Conservation (phyloP, 2,329 filamentous ascomycete genomes). For the Botrytis fabae region DNA sequence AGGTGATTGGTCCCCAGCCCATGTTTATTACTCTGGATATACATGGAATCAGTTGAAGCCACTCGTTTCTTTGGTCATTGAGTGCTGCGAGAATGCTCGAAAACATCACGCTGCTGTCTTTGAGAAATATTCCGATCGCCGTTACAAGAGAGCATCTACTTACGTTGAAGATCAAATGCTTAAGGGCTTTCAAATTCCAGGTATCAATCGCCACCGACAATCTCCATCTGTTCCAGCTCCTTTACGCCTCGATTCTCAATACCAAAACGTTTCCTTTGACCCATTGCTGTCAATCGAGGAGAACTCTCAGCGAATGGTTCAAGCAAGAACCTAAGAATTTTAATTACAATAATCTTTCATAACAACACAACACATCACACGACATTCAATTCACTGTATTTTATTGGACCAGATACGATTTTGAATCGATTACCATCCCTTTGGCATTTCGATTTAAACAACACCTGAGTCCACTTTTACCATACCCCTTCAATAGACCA, state of each 20-base stretch:
- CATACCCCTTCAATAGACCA: slow-evolving; percentile 31
- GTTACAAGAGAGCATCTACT: slow-evolving; percentile 80
- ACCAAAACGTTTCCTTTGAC: slow-evolving; percentile 13
- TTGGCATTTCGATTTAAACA: slow-evolving; percentile 32
- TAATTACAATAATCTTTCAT: not conserved
- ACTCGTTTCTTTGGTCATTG: slow-evolving; percentile 74
- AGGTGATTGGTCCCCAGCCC: slow-evolving; percentile 82
- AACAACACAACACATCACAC: slow-evolving; percentile 17
- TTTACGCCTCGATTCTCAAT: slow-evolving; percentile 2
- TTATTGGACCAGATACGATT: slow-evolving; percentile 38
- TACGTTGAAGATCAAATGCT: slow-evolving; percentile 76
- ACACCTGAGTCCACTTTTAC: slow-evolving; percentile 34
- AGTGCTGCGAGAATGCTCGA: slow-evolving; percentile 80
- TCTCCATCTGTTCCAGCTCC: slow-evolving; percentile 20
- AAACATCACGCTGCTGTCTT: slow-evolving; percentile 85
- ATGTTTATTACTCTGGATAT: slow-evolving; percentile 93
- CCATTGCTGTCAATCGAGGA: slow-evolving; percentile 23
- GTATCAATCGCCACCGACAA: slow-evolving; percentile 20
- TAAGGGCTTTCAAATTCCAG: slow-evolving; percentile 54
- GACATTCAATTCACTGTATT: slow-evolving; percentile 39
- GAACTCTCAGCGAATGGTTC: slow-evolving; percentile 36
- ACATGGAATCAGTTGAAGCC: slow-evolving; percentile 81
- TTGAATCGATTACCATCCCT: slow-evolving; percentile 28
- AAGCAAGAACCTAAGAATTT: slow-evolving; percentile 33
- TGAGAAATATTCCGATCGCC: slow-evolving; percentile 87